phyloP scores from a whole-genome alignment of 1,284 basidiomycete species.

The Pseudozyma hubeiensis region DNA sequence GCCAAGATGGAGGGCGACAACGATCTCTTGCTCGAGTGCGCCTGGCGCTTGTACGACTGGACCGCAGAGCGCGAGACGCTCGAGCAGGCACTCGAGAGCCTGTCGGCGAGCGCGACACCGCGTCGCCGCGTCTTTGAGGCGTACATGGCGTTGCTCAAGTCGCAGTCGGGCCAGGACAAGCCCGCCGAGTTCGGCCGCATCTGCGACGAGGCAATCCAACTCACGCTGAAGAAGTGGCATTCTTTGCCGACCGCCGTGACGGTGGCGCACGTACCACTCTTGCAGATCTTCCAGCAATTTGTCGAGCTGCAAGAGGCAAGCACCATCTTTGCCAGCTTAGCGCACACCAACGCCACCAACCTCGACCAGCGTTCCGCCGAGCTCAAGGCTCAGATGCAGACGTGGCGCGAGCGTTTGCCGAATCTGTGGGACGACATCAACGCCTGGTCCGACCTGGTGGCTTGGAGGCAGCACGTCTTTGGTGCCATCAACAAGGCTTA shows the following conservation, averaged over 20 bases:
- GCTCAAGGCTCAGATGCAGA: constrained; percentile 76
- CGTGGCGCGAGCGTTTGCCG: constrained; percentile 96
- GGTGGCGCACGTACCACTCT: constrained; percentile 88
- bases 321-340: constrained; percentile 84
- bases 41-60: constrained; percentile 96
- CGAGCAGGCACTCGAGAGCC: constrained; percentile 84
- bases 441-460: constrained; percentile 97
- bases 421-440: constrained; percentile 98
- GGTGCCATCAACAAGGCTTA: constrained; percentile 97
- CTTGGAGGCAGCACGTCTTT: constrained; percentile 92
- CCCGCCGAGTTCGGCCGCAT: constrained; percentile 71
- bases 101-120: constrained; percentile 89
- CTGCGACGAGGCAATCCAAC: constrained; percentile 95
- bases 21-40: constrained; percentile 92
- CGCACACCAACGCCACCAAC: constrained; percentile 87
- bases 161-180: constrained; percentile 69
- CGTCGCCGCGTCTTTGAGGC: constrained; percentile 95
- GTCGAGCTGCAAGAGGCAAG: constrained; percentile 94
- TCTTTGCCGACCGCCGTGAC: constrained; percentile 87
- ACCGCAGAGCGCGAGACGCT: constrained; percentile 78
- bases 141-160: constrained; percentile 82
- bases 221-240: constrained; percentile 95
- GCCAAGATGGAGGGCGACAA: constrained; percentile 90
- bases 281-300: constrained; percentile 99
- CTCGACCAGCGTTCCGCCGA: constrained; percentile 94